Percentiles rank a stretch among this genome's conserved stretches.
These are phyloP conservation scores for Jaltomata sinuosa DNA, from an alignment of 257 asterid species.

Conservation along the genomic window DNA sequence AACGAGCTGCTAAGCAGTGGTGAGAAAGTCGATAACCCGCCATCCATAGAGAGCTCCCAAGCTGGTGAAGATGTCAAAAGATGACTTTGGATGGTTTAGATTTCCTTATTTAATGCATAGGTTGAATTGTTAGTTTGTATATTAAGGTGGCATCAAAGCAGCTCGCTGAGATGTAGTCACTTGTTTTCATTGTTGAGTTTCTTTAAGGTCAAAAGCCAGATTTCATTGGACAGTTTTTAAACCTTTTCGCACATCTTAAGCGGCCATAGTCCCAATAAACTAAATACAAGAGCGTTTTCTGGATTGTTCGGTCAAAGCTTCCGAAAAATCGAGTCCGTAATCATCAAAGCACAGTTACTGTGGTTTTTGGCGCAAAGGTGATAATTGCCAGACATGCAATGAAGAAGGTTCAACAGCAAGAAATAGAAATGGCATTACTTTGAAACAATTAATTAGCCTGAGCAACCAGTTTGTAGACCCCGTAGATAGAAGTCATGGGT, in stretches of 20 bases:
- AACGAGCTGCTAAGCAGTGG: slow-evolving; percentile 29
- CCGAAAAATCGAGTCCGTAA: neutral
- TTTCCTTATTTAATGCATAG: neutral
- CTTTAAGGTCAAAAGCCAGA: neutral
- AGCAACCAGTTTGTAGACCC: neutral
- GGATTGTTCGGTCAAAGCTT: neutral
- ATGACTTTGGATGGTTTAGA: slow-evolving; percentile 15
- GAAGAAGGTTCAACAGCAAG: neutral
- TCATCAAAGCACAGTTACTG: neutral
- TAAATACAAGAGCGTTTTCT: neutral
- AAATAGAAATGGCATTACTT: neutral
- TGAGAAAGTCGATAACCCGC: slow-evolving; percentile 22
- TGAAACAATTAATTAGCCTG: neutral
- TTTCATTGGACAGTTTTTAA: neutral
- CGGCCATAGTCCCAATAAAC: neutral
- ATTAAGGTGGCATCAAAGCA: slow-evolving; percentile 50
- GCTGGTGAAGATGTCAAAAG: slow-evolving; percentile 35
- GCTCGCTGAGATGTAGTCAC: slow-evolving; percentile 58
- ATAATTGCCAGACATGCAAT: neutral
- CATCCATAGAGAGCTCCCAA: slow-evolving; percentile 34
- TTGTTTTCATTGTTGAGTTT: slow-evolving; percentile 9
- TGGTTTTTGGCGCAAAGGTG: neutral
- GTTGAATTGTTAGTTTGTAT: slow-evolving; percentile 22
- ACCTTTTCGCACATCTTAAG: neutral
- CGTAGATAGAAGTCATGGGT: neutral